Conservation (phyloP, 768 basidiomycete species). For the Amanita thiersii region DNA sequence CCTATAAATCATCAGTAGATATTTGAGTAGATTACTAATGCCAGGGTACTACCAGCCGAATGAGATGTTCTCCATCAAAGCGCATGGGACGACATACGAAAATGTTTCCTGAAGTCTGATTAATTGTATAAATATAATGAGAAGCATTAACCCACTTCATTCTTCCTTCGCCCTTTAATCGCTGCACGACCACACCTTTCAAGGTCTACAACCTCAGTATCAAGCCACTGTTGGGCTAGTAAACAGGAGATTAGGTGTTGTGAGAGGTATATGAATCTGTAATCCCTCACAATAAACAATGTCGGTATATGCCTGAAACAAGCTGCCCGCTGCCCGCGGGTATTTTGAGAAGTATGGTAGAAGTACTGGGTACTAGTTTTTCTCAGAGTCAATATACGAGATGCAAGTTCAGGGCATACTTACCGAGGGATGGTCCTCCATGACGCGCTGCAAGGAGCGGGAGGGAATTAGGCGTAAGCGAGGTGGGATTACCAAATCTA, state of each 20-base stretch:
- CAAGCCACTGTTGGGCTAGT: conserved; percentile 66
- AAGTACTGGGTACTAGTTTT: conserved; percentile 36
- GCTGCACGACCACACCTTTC: conserved; percentile 43
- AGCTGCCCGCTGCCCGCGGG: conserved; percentile 46
- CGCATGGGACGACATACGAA: conserved; percentile 57
- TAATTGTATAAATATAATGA: conserved; percentile 4
- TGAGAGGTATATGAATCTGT: not conserved
- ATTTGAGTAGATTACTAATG: not conserved
- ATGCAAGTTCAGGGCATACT: not conserved
- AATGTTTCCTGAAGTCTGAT: conserved; percentile 31
- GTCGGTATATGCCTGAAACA: conserved; percentile 77
- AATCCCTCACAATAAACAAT: conserved; percentile 42
- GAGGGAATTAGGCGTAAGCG: not conserved
- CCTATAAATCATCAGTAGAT: conserved; percentile 26
- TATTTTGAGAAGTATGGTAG: conserved; percentile 47
- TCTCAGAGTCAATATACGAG: not conserved
- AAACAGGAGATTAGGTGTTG: conserved; percentile 4
- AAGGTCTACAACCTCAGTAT: conserved; percentile 57
- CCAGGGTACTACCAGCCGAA: conserved; percentile 42
- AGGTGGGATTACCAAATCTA: not conserved
- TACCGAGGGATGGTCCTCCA: conserved; percentile 6
- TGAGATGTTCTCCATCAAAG: conserved; percentile 57
- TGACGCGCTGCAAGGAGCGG: not conserved
- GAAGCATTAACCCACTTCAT: conserved; percentile 29
- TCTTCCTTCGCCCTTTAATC: conserved; percentile 49